phyloP scores from a whole-genome alignment of 2,329 filamentous ascomycete species.

The Moelleriella libera region DNA sequence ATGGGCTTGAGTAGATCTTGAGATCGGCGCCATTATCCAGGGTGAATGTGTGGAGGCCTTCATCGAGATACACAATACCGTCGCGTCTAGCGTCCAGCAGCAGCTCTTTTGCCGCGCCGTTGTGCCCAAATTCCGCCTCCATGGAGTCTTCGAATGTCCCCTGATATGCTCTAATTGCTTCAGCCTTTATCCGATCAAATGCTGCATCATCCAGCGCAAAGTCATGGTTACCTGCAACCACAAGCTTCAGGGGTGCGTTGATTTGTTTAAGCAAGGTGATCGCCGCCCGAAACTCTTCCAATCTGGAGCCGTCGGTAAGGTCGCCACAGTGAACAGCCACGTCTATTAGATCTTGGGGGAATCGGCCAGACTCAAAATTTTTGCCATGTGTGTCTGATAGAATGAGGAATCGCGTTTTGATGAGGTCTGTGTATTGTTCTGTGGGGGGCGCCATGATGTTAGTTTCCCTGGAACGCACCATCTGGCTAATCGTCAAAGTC shows the following conservation, averaged over 20 bases:
- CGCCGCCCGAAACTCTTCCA: conserved; percentile 24
- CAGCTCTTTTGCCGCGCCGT: conserved; percentile 14
- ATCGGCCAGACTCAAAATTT: conserved; percentile 6
- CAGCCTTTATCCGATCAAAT: not conserved
- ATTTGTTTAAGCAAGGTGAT: conserved; percentile 25
- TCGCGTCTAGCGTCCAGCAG: conserved; percentile 20
- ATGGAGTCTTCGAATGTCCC: not conserved
- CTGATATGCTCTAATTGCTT: not conserved
- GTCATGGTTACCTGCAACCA: conserved; percentile 43
- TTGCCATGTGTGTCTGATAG: conserved; percentile 23
- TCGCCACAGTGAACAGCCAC: conserved; percentile 40
- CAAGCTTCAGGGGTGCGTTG: conserved; percentile 35
- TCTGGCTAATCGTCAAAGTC: too few relatives aligned
- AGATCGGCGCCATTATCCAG: conserved; percentile 35
- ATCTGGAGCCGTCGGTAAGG: conserved; percentile 26
- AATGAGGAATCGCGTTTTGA: conserved; percentile 23
- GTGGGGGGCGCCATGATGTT: too few relatives aligned
- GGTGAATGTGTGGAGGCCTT: conserved; percentile 31
- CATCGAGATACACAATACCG: conserved; percentile 30
- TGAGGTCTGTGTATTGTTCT: not conserved
- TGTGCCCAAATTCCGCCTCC: not conserved
- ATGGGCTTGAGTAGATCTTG: conserved; percentile 37
- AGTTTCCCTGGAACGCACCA: not conserved
- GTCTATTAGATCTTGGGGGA: conserved; percentile 15
- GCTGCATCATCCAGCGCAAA: conserved; percentile 21